Evolutionary conservation across 495 filamentous ascomycete species (phyloP).

Genomic region (Hamigera avellanea): DNA sequence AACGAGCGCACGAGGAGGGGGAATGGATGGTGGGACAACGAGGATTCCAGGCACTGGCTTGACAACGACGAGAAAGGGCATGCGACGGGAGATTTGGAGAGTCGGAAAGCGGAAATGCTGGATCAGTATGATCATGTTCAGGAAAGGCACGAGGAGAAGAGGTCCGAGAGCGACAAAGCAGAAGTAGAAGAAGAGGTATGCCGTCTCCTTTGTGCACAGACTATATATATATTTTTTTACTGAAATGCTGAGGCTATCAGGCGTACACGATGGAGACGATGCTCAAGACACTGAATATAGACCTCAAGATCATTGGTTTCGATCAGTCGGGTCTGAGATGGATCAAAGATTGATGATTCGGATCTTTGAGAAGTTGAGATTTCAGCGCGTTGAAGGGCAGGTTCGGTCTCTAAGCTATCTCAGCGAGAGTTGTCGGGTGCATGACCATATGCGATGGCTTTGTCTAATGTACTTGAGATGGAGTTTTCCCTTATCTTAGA

Average conservation of each 20-base stretch:
- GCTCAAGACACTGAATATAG: constrained; percentile 56
- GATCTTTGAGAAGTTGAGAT: too few species aligned
- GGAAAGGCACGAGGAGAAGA: constrained; percentile 12
- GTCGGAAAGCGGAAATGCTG: constrained; percentile 13
- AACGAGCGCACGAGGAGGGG: constrained; percentile 22
- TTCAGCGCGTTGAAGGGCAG: too few species aligned
- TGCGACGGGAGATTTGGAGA: constrained; percentile 13
- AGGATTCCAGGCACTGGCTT: constrained; percentile 3
- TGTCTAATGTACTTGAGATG: too few species aligned
- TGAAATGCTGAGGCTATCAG: constrained; percentile 15
- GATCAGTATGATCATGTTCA: constrained; percentile 12
- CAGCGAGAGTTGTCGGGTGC: too few species aligned
- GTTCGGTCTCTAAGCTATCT: too few species aligned
- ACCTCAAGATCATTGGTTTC: constrained; percentile 51
- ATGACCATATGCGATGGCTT: too few species aligned
- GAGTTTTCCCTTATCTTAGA: too few species aligned
- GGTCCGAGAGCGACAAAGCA: constrained; percentile 17
- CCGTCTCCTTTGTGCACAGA: constrained; percentile 5
- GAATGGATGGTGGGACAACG: constrained; percentile 6
- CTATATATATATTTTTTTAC: neutral
- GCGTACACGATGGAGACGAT: constrained; percentile 64
- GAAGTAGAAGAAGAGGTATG: constrained; percentile 27
- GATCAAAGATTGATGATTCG: constrained; percentile 16
- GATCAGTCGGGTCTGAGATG: constrained; percentile 43
- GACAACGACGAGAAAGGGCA: constrained; percentile 16